Percentiles rank a stretch among this genome's conserved stretches.
Conservation (phyloP, 495 filamentous ascomycete species). For the Viridothelium virens region DNA sequence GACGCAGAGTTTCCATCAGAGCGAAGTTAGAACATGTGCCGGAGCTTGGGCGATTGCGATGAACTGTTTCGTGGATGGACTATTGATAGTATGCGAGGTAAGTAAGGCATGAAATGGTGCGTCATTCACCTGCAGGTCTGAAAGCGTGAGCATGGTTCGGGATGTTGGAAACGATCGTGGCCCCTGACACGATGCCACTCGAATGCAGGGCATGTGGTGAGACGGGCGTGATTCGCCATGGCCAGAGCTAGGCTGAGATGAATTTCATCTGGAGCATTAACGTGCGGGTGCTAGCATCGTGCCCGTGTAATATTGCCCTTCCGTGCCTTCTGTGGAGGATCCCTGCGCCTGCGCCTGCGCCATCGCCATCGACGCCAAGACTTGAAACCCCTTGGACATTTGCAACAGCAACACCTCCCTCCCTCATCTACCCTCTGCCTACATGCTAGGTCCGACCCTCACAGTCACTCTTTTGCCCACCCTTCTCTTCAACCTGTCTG, state of each 20-base stretch:
- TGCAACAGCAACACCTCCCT: slow-evolving; percentile 11
- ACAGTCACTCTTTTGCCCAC: slow-evolving; percentile 2
- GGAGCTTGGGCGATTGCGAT: background rate
- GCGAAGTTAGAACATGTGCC: too few species aligned
- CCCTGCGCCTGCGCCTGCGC: slow-evolving; percentile 1
- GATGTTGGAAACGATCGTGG: slow-evolving; percentile 3
- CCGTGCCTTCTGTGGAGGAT: background rate
- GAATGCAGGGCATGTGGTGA: background rate
- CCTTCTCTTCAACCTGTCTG: background rate
- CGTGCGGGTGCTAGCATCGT: background rate
- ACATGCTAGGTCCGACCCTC: background rate
- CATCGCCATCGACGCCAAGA: background rate
- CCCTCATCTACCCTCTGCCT: background rate
- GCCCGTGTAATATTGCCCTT: slow-evolving; percentile 9
- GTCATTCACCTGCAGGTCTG: background rate
- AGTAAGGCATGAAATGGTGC: slow-evolving; percentile 4
- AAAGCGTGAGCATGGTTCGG: background rate
- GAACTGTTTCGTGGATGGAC: background rate
- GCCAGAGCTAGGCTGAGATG: background rate
- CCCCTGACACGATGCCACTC: background rate
- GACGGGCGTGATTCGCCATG: background rate
- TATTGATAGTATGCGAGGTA: background rate
- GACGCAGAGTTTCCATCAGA: too few species aligned
- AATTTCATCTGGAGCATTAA: background rate
- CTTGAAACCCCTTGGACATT: slow-evolving; percentile 3